These are phyloP conservation scores for Sporobolomyces roseus DNA, from an alignment of 768 basidiomycete genomes.

Conservation along the genomic window DNA sequence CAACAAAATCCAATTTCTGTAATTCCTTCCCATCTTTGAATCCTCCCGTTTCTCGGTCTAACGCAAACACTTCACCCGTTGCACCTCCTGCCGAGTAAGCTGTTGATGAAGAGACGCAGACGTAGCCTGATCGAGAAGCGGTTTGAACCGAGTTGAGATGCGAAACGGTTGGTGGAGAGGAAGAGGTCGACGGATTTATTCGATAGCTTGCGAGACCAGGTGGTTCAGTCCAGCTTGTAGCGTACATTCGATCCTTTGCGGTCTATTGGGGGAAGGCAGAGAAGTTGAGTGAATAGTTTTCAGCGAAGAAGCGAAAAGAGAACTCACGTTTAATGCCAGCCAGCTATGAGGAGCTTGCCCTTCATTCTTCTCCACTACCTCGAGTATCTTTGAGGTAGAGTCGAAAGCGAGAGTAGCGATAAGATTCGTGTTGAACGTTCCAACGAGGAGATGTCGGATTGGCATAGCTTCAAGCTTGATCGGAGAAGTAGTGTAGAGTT, in stretches of 20 bases:
- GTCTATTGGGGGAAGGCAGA: neutral
- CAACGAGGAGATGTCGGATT: constrained; percentile 39
- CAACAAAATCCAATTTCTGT: constrained; percentile 37
- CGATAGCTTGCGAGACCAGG: constrained; percentile 43
- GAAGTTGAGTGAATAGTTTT: neutral
- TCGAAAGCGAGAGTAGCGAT: constrained; percentile 40
- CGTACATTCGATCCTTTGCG: constrained; percentile 35
- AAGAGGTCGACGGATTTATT: constrained; percentile 7
- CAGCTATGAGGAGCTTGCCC: constrained; percentile 41
- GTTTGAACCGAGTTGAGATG: constrained; percentile 38
- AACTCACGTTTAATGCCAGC: constrained; percentile 38
- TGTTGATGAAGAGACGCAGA: constrained; percentile 33
- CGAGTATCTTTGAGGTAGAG: neutral
- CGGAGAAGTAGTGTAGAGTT: no score
- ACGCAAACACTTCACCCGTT: constrained; percentile 41
- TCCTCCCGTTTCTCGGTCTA: constrained; percentile 37
- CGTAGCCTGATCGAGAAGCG: constrained; percentile 44
- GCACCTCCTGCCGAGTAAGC: constrained; percentile 45
- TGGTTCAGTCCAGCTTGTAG: constrained; percentile 44
- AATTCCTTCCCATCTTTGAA: constrained; percentile 14
- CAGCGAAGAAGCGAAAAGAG: no score
- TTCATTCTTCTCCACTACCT: constrained; percentile 14
- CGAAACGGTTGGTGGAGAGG: constrained; percentile 22
- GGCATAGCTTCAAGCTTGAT: neutral
- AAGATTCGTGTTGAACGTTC: constrained; percentile 39